Percentiles rank a stretch among this genome's conserved stretches.
These are phyloP conservation scores for Themeda triandra DNA, from an alignment of 176 grass and related monocot genomes.

Conservation along the genomic window DNA sequence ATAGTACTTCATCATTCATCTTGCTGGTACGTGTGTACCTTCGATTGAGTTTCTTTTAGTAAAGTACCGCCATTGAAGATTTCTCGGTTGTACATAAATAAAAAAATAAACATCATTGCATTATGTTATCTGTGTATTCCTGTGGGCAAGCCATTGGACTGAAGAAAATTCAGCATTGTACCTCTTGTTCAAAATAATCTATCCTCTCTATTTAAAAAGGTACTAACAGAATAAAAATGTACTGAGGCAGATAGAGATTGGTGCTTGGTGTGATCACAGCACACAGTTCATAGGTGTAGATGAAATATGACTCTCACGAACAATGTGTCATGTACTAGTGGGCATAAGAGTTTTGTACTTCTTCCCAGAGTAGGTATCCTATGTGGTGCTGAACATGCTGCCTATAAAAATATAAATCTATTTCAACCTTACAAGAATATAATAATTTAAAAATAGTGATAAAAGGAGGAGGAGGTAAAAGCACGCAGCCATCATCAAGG, in stretches of 20 bases:
- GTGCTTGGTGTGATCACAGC: neutral
- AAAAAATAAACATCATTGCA: neutral
- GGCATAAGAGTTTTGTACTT: neutral
- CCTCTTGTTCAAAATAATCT: neutral
- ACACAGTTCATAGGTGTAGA: neutral
- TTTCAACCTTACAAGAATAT: neutral
- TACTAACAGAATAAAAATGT: neutral
- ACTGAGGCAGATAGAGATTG: neutral
- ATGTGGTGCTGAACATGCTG: neutral
- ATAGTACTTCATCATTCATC: neutral
- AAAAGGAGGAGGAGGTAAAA: neutral
- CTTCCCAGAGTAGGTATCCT: neutral
- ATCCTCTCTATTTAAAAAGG: neutral
- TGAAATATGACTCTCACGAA: neutral
- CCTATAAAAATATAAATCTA: neutral
- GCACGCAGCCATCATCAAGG: neutral
- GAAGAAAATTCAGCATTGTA: neutral
- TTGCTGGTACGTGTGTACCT: neutral
- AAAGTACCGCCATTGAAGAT: neutral
- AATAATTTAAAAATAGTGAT: neutral
- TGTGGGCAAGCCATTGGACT: neutral
- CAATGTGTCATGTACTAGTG: neutral
- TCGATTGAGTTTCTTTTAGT: neutral
- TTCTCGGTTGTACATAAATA: neutral
- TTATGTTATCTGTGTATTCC: neutral